A percentile compares a stretch with the other conserved stretches of the same genome.
Conservation (phyloP, 345 rosid genomes). For the Adansonia digitata region DNA sequence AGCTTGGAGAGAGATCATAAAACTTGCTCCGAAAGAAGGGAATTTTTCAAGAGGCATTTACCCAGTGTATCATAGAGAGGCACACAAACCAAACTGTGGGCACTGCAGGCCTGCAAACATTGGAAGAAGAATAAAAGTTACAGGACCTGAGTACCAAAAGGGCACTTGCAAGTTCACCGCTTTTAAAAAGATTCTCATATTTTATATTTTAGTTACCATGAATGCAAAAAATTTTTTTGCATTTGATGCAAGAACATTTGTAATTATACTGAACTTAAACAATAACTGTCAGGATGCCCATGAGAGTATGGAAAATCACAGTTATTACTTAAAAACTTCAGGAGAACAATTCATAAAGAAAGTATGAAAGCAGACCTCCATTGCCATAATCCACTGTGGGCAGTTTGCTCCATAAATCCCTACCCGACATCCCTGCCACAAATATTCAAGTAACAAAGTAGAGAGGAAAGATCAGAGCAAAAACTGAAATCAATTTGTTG, state of each 20-base stretch:
- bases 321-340: neutral
- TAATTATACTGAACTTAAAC: neutral
- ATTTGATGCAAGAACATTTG: neutral
- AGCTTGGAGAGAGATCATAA: neutral
- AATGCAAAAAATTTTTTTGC: neutral
- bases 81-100: constrained; percentile 75
- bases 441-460: neutral
- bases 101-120: constrained; percentile 69
- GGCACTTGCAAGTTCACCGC: neutral
- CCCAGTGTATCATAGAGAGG: constrained; percentile 97
- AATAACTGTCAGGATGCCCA: neutral
- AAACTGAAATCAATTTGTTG: neutral
- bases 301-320: neutral
- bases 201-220: neutral
- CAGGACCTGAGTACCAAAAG: neutral
- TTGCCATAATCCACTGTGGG: constrained; percentile 91
- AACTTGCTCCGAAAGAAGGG: neutral
- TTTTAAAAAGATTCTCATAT: neutral
- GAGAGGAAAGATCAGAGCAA: neutral
- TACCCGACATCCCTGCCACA: constrained; percentile 63
- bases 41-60: constrained; percentile 26
- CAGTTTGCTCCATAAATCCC: constrained; percentile 94
- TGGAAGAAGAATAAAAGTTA: neutral
- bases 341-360: neutral
- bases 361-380: constrained; percentile 59